A percentile compares a stretch with the other conserved stretches of the same genome.
These are phyloP conservation scores for Phaseolus lunatus DNA, from an alignment of 306 rosid genomes.

Conservation along the genomic window DNA sequence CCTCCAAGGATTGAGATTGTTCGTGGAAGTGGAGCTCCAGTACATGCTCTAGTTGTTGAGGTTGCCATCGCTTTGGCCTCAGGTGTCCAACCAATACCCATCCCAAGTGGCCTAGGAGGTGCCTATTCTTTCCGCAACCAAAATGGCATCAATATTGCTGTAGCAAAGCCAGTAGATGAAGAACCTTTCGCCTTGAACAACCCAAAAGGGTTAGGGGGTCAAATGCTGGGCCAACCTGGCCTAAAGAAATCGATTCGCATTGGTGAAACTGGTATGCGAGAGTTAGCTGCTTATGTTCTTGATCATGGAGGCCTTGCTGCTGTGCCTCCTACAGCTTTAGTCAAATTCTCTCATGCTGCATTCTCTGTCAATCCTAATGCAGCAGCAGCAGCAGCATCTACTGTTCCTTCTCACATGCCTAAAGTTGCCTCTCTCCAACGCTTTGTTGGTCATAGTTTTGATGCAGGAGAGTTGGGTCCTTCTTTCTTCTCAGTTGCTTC, in stretches of 20 bases:
- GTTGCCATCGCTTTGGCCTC: slow-evolving; percentile 87
- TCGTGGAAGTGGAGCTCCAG: slow-evolving; percentile 61
- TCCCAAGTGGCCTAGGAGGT: slow-evolving; percentile 84
- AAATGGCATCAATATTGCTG: slow-evolving; percentile 80
- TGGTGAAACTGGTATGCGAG: slow-evolving; percentile 88
- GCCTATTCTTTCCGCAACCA: slow-evolving; percentile 66
- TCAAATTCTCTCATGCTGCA: slow-evolving; percentile 69
- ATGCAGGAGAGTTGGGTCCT: slow-evolving; percentile 90
- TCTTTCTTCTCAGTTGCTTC: slow-evolving; percentile 77
- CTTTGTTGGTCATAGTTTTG: slow-evolving; percentile 79
- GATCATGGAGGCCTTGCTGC: slow-evolving; percentile 84
- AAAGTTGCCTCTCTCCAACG: slow-evolving; percentile 91
- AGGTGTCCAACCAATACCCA: slow-evolving; percentile 65
- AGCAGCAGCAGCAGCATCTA: slow-evolving; percentile 33
- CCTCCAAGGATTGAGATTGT: slow-evolving; percentile 73
- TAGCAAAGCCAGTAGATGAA: slow-evolving; percentile 89
- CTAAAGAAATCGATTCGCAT: slow-evolving; percentile 73
- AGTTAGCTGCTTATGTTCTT: slow-evolving; percentile 92
- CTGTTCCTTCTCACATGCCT: slow-evolving; percentile 44
- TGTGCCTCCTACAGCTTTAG: slow-evolving; percentile 96
- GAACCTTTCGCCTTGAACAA: slow-evolving; percentile 81
- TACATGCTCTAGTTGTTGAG: slow-evolving; percentile 79
- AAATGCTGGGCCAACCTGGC: slow-evolving; percentile 78
- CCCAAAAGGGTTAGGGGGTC: slow-evolving; percentile 71
- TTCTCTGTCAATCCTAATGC: slow-evolving; percentile 53